Base-by-base conservation (phyloP, 164 flowering plant genomes). In the Amborella trichopoda region DNA sequence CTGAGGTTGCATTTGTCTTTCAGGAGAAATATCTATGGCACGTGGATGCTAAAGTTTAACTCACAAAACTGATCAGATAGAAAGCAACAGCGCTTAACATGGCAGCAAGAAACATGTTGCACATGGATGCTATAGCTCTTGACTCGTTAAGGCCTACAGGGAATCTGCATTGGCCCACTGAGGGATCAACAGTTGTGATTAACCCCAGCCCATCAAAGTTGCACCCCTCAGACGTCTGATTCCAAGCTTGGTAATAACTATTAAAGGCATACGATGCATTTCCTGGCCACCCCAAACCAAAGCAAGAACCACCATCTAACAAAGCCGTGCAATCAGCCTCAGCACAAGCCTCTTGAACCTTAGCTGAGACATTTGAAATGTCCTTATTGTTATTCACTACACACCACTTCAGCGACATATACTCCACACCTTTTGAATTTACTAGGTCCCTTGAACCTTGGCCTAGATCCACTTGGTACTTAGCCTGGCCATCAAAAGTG, bases 401-500 rank as follows among this genome's bases (percentile, higher is more conserved):
- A 61, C 97, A 85, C 97, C 97, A 90, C 71, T 52, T 80, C 24
- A 88, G 32, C 24, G 83, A 49, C 45, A 85, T 79, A 52, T 85
- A 90, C 5, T 70, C 68, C 0, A 90, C 95, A 51, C 67, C 70
- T 24, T 77, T 75, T 1, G 86, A 86, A 66, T 79, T 79, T 50
- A 66, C 73, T 1, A 77, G 75, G 28, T 48, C 64, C 34, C 59
- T 68, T 4, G 67, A 57, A 23, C 77, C 74, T 58, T 67, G 74
- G 5, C 78, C 80, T 22, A 88, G 50, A 50, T 76, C 73, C 25
- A 70, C 39, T 5, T 52, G 65, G 69, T 88, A 88, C 64, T 88
- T 88, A 32, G 94, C 83, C 47, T 81, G 97, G 20, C 97, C 97
- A 44, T 88, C 97, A 49, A 84, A 88, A 13, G 97, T 84, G 64